Conservation (phyloP, 768 basidiomycete genomes). For the Gelatoporia subvermispora region DNA sequence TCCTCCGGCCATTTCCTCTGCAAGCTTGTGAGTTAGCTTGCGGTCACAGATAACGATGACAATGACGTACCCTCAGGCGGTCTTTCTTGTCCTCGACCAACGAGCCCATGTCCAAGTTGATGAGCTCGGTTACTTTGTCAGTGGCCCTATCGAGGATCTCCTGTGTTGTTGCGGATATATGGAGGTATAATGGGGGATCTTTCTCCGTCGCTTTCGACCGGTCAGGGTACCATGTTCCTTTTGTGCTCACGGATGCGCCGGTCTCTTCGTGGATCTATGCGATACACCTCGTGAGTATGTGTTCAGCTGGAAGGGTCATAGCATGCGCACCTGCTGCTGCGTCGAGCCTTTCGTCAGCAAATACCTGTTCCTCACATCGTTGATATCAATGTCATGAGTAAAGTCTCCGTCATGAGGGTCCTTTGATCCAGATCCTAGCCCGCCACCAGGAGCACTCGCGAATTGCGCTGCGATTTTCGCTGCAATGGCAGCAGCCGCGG, state of each 20-base stretch:
- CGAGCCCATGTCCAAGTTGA: slow-evolving; percentile 71
- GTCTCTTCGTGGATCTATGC: slow-evolving; percentile 85
- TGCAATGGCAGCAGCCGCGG: slow-evolving; percentile 81
- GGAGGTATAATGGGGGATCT: slow-evolving; percentile 91
- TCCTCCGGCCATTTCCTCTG: slow-evolving; percentile 98
- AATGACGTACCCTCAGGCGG: slow-evolving; percentile 51
- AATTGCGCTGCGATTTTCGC: slow-evolving; percentile 94
- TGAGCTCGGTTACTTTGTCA: slow-evolving; percentile 68
- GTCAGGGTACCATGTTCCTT: slow-evolving; percentile 96
- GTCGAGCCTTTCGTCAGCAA: slow-evolving; percentile 91
- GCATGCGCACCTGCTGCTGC: slow-evolving; percentile 70
- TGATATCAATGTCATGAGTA: slow-evolving; percentile 92
- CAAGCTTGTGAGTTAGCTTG: slow-evolving; percentile 5
- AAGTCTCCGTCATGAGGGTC: slow-evolving; percentile 79
- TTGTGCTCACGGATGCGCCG: slow-evolving; percentile 87
- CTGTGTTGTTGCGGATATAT: slow-evolving; percentile 74
- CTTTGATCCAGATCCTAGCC: slow-evolving; percentile 41
- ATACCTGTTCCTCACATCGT: slow-evolving; percentile 93
- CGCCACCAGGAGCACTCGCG: slow-evolving; percentile 35
- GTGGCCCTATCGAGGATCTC: slow-evolving; percentile 65
- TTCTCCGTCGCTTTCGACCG: slow-evolving; percentile 84
- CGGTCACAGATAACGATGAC: not conserved
- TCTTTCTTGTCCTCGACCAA: slow-evolving; percentile 78
- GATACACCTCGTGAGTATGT: not conserved
- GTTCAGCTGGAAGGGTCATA: slow-evolving; percentile 2